Base-by-base conservation (phyloP, 139 green algal genomes). In the Helicosporidium sp. region DNA sequence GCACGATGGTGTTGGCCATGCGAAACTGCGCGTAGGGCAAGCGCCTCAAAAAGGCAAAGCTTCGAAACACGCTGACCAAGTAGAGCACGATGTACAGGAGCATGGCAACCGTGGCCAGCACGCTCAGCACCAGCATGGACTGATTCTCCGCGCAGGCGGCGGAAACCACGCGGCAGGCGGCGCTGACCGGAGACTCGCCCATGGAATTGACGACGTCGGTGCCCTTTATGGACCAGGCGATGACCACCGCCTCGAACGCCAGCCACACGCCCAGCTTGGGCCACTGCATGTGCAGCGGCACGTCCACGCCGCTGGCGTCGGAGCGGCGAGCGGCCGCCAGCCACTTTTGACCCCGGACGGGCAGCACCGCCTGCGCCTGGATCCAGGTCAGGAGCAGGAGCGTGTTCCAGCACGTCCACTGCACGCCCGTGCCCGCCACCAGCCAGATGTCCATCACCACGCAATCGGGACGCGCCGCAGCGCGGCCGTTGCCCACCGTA, bases 11-110 rank as follows among this genome's bases (percentile, higher is more conserved):
- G 39, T 73, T 73, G 28, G 46, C 65, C 27, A 65, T 63, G 26
- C 61, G 43, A 34, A 59, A 67, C 10, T 53, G 19, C 20, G 45
- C 56, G 48, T 69, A 68, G 2, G 54, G 52, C 26, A 58, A n/a
- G 5, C 13, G 26, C 6, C 25, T 28, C 23, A 61, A 29, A 16
- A 57, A 28, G 26, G 24, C n/a, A 8, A 58, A 41, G 17, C 17
- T 22, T 13, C 17, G 19, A 17, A 16, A 41, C 7, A 41, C 41
- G 17, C 7, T 17, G 16, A 23, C 41, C 16, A 39, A 8, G 44
- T 50, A 50, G 17, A 50, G 17, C 17, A 50, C 7, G 12, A 50
- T 13, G 44, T 50, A 50, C 12, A 50, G 28, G 17, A 50, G 7
- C 7, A 24, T 41, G 31, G 13, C 10, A 13, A 37, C 31, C 13